Base-by-base conservation (phyloP, 768 basidiomycete species). In the Termitomyces sp. region DNA sequence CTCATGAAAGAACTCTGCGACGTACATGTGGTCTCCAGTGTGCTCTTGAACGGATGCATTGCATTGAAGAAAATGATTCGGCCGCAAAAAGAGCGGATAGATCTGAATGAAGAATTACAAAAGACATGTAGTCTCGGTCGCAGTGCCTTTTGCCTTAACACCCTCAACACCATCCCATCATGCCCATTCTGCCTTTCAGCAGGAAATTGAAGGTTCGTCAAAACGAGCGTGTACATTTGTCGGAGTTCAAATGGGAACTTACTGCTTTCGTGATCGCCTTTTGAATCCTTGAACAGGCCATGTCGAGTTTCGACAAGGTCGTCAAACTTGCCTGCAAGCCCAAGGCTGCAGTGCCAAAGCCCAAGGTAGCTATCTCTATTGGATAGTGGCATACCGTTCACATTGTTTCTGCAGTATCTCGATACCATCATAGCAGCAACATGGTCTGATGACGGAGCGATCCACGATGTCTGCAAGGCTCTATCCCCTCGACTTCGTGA, bases 321-420 rank as follows among this genome's bases (percentile, higher is more conserved):
- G 91, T 98, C 67, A 97, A 96, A 78, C 77, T 93, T 72, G 97
- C 96, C 14, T 98, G 95, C 78, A 98, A 98, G 82, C 93, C 96
- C 60, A 98, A 98, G 79, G 86, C 92, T 50, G 93, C 94, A 2
- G 88, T 93, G 2, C 97, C 97, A 63, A 99, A 99, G 77, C 77
- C 94, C 65, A 99, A 99, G 84, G 96, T 94, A 61, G 11, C 11
- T 25, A 62, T 54, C 57, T 37, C 14, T 29, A 53, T 46, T 66
- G 48, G 42, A 59, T 32, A 12, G 31, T 54, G 57, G 56, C 57
- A 25, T 8, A 48, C 56, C 25, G 34, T 20, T 60, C 37, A 65
- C 42, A 20, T 36, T 25, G 17, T 17, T 48, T 48, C 46, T 51
- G 29, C 71, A 98, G 94, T 99, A 98, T 78, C 83, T 99, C 63